Percentiles rank a stretch among this genome's conserved stretches.
phyloP scores from a whole-genome alignment of 805 yeast species.

The Vanderwaltozyma polyspora region DNA sequence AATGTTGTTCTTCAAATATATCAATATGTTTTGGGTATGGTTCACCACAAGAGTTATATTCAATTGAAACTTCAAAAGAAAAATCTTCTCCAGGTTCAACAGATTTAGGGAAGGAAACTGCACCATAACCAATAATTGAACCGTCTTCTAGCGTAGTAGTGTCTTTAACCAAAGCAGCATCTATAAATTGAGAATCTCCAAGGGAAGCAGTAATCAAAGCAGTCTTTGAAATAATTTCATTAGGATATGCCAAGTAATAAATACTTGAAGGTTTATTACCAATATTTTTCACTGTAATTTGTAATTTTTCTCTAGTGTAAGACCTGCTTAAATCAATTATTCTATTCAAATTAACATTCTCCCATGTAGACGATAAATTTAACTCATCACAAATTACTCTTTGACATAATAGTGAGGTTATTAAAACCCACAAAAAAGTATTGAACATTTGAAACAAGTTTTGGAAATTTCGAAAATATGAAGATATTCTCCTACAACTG shows the following conservation, averaged over 20 bases:
- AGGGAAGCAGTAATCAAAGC: conserved; percentile 22
- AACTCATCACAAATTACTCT: conserved; percentile 1
- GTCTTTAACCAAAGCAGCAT: conserved; percentile 6
- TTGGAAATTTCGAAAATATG: too few relatives aligned
- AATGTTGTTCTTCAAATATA: conserved; percentile 49
- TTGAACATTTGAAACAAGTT: too few relatives aligned
- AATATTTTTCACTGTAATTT: conserved; percentile 48
- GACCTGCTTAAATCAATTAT: conserved; percentile 54
- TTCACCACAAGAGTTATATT: conserved; percentile 34
- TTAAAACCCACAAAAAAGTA: too few relatives aligned
- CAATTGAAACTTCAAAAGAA: conserved; percentile 38
- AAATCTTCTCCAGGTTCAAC: conserved; percentile 50
- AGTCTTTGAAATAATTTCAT: conserved; percentile 31
- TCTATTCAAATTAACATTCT: conserved; percentile 46
- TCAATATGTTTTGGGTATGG: conserved; percentile 58
- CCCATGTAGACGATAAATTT: conserved; percentile 28
- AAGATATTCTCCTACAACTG: too few relatives aligned
- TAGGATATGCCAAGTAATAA: conserved; percentile 53
- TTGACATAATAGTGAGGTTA: too few relatives aligned
- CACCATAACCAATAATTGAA: conserved; percentile 30
- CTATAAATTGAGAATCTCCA: neutral
- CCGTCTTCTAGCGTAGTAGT: conserved; percentile 18
- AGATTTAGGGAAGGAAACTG: conserved; percentile 48
- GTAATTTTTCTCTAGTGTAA: conserved; percentile 50
- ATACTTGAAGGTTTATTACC: conserved; percentile 40